Percentiles rank a stretch among this genome's conserved stretches.
Conservation (phyloP, 2,329 filamentous ascomycete species). For the Xenoacremonium recifei region DNA sequence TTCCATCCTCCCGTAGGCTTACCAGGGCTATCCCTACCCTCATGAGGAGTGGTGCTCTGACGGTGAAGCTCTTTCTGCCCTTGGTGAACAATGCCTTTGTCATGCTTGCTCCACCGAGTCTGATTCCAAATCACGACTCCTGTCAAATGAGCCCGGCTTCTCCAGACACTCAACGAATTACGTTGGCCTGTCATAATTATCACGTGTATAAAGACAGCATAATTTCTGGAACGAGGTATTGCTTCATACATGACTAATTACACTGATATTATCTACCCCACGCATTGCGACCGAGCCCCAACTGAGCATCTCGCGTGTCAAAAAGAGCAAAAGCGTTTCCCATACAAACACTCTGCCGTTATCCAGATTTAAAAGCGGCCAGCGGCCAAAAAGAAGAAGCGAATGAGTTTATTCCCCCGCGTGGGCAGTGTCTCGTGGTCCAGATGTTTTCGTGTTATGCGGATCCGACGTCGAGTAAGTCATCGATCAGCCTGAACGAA, state of each 20-base stretch:
- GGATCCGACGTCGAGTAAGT: constrained; percentile 1
- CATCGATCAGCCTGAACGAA: not conserved
- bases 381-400: constrained; percentile 10
- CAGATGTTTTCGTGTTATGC: constrained; percentile 3
- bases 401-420: constrained; percentile 8
- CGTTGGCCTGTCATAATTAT: not conserved
- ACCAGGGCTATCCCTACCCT: too few species aligned
- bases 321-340: constrained; percentile 17
- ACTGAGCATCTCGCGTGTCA: constrained; percentile 12
- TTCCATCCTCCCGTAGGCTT: too few species aligned
- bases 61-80: too few species aligned
- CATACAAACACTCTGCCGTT: constrained; percentile 20
- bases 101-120: too few species aligned
- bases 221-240: constrained; percentile 1
- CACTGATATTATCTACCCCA: constrained; percentile 16
- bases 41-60: too few species aligned
- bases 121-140: not conserved
- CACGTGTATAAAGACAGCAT: not conserved
- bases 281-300: constrained; percentile 10
- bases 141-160: not conserved
- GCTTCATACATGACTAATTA: constrained; percentile 7
- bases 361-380: constrained; percentile 14
- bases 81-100: too few species aligned
- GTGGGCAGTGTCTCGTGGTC: constrained; percentile 5
- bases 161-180: too few species aligned